These are phyloP conservation scores for Poa pratensis DNA, from an alignment of 176 grass and related monocot species.

Conservation along the genomic window DNA sequence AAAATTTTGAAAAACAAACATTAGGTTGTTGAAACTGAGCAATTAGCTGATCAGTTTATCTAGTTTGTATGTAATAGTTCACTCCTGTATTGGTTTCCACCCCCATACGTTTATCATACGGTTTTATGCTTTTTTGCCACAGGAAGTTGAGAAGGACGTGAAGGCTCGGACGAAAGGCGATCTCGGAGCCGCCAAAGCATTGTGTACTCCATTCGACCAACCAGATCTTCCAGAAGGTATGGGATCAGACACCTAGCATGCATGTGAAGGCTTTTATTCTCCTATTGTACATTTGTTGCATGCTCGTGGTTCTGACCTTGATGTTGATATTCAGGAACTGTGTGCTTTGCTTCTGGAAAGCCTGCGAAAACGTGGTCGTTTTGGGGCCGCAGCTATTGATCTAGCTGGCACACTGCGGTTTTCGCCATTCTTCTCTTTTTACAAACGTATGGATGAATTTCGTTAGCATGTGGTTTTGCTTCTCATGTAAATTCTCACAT, in stretches of 20 bases:
- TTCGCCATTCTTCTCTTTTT: no score
- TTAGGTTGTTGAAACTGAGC: no score
- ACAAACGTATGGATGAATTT: neutral
- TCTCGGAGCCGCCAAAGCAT: constrained; percentile 62
- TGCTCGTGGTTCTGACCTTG: neutral
- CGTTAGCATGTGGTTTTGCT: constrained; percentile 9
- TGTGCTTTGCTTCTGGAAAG: constrained; percentile 91
- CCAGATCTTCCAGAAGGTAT: constrained; percentile 73
- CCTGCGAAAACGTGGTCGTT: constrained; percentile 87
- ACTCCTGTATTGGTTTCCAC: neutral
- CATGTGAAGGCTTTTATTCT: neutral
- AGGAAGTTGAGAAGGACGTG: constrained; percentile 72
- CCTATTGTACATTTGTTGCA: neutral
- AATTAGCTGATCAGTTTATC: no score
- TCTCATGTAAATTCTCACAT: neutral
- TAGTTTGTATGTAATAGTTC: no score
- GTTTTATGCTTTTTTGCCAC: neutral
- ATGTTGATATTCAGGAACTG: constrained; percentile 55
- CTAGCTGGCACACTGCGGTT: no score
- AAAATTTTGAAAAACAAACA: no score
- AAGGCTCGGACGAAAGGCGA: constrained; percentile 62
- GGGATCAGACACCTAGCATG: neutral
- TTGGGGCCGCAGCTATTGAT: constrained; percentile 87
- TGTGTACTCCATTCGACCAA: constrained; percentile 70
- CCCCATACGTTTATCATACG: neutral